Conservation (phyloP, 192 early-diverging fungal species). For the Coemansia sp. region DNA sequence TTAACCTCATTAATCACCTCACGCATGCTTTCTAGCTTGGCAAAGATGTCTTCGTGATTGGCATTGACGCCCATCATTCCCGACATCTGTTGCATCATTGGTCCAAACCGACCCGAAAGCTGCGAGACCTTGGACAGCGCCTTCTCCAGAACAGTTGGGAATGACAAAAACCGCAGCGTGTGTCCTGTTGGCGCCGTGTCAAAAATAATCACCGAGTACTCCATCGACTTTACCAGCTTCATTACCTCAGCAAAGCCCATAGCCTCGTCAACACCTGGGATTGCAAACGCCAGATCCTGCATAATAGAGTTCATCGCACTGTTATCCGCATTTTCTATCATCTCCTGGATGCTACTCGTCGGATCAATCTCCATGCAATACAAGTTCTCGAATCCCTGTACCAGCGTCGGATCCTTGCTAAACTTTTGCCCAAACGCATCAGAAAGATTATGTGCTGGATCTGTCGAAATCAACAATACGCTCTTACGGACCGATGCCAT, state of each 20-base stretch:
- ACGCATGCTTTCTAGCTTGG: constrained; percentile 95
- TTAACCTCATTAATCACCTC: constrained; percentile 97
- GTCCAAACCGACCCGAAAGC: constrained; percentile 89
- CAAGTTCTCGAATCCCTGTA: constrained; percentile 93
- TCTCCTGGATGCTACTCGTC: constrained; percentile 95
- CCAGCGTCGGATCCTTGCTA: constrained; percentile 88
- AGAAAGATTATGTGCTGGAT: constrained; percentile 98
- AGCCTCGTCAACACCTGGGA: constrained; percentile 99
- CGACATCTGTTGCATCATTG: constrained; percentile 88
- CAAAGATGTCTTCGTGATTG: constrained; percentile 92
- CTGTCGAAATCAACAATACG: constrained; percentile 97
- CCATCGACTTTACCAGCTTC: constrained; percentile 99
- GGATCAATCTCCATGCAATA: constrained; percentile 99
- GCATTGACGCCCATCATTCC: constrained; percentile 82
- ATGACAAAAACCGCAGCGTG: constrained; percentile 97
- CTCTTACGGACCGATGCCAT: constrained; percentile 86
- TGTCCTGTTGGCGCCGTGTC: constrained; percentile 99
- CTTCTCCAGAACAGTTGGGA: constrained; percentile 97
- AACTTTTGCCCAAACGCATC: constrained; percentile 99
- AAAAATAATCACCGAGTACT: constrained; percentile 97
- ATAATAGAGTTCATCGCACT: constrained; percentile 83
- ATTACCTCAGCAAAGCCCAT: constrained; percentile 99
- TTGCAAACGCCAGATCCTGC: constrained; percentile 98
- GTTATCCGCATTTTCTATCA: constrained; percentile 84
- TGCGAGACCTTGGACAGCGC: constrained; percentile 93